These are phyloP conservation scores for Lipomyces kockii DNA, from an alignment of 805 yeast genomes.

Conservation along the genomic window DNA sequence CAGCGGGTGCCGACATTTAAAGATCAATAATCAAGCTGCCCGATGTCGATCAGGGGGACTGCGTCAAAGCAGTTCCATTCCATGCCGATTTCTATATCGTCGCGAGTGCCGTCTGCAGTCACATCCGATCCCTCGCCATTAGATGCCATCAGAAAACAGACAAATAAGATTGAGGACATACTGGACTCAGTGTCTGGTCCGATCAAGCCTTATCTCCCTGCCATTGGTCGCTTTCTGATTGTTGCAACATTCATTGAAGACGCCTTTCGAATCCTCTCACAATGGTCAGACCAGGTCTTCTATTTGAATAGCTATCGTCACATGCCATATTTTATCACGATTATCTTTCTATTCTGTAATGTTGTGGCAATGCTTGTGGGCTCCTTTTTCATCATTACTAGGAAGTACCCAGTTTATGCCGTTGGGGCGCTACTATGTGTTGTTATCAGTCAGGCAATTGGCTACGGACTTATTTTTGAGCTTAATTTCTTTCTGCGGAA, in stretches of 20 bases:
- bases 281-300: conserved; percentile 90
- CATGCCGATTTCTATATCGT: conserved; percentile 35
- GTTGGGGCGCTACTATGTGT: conserved; percentile 71
- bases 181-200: conserved; percentile 36
- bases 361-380: conserved; percentile 73
- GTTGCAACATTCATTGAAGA: conserved; percentile 95
- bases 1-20: not conserved
- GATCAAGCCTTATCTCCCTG: conserved; percentile 60
- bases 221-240: conserved; percentile 83
- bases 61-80: conserved; percentile 37
- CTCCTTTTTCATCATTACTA: conserved; percentile 69
- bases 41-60: conserved; percentile 36
- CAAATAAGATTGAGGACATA: conserved; percentile 31
- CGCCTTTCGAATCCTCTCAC: conserved; percentile 76
- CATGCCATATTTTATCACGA: conserved; percentile 74
- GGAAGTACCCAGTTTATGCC: conserved; percentile 71
- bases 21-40: not conserved
- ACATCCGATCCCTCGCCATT: conserved; percentile 36
- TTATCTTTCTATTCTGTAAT: conserved; percentile 68
- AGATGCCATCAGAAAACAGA: conserved; percentile 32
- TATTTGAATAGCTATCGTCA: conserved; percentile 81
- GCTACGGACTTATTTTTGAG: conserved; percentile 85
- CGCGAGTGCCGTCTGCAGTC: conserved; percentile 27
- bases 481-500: conserved; percentile 82
- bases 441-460: conserved; percentile 80